Evolutionary conservation across 1,284 basidiomycete species (phyloP).

Genomic region (Puccinia novopanici): DNA sequence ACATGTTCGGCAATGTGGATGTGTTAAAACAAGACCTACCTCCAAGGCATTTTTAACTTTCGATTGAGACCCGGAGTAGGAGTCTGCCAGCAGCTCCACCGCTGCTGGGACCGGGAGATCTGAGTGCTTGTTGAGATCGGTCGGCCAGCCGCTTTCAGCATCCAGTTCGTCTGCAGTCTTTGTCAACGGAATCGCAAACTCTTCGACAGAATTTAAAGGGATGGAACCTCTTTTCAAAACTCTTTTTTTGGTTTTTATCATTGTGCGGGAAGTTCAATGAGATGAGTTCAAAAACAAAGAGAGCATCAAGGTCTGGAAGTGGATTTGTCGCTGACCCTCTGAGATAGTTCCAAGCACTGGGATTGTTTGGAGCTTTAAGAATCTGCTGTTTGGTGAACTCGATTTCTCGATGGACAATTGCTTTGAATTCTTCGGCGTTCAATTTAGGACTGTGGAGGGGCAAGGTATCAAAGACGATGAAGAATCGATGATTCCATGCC

Average conservation of each 20-base stretch:
- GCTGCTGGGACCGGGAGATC: slow-evolving; percentile 74
- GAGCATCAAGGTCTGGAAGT: background rate
- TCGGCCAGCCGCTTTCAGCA: slow-evolving; percentile 57
- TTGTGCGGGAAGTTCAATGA: background rate
- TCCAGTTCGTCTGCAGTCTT: slow-evolving; percentile 54
- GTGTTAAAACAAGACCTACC: slow-evolving; percentile 27
- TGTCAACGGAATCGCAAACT: slow-evolving; percentile 67
- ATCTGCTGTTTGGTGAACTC: slow-evolving; percentile 71
- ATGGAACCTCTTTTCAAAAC: slow-evolving; percentile 67
- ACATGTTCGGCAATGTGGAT: background rate
- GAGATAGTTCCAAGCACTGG: slow-evolving; percentile 91
- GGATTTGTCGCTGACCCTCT: slow-evolving; percentile 64
- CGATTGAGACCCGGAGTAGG: slow-evolving; percentile 66
- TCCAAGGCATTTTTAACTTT: slow-evolving; percentile 58
- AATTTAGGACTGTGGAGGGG: background rate
- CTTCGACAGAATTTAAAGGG: slow-evolving; percentile 65
- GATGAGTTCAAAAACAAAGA: background rate
- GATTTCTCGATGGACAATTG: slow-evolving; percentile 18
- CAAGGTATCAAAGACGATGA: slow-evolving; percentile 69
- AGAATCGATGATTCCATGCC: slow-evolving; percentile 97
- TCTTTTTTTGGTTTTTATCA: slow-evolving; percentile 56
- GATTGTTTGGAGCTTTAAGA: slow-evolving; percentile 82
- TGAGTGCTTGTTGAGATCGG: slow-evolving; percentile 68
- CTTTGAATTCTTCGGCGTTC: slow-evolving; percentile 1
- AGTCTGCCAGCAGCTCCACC: slow-evolving; percentile 82